A percentile compares a stretch with the other conserved stretches of the same genome.
These are phyloP conservation scores for Micromonas commoda DNA, from an alignment of 139 green algal genomes.

Conservation along the genomic window DNA sequence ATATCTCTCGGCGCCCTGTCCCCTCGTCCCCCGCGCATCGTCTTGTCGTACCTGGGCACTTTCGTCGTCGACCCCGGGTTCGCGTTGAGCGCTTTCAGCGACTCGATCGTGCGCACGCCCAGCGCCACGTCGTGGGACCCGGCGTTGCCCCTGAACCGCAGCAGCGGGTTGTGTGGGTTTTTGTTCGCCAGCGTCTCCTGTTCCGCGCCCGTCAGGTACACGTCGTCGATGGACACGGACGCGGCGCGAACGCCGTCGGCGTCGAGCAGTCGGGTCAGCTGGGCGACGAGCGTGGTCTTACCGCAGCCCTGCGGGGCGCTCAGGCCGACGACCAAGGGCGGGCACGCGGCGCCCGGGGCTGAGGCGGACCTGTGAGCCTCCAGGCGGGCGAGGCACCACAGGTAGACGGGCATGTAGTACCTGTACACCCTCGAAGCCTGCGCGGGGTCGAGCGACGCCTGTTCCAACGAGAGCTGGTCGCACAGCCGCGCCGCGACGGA, in stretches of 20 bases:
- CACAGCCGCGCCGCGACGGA: background rate
- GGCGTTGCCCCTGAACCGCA: slow-evolving; percentile 83
- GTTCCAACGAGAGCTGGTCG: background rate
- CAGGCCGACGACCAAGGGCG: slow-evolving; percentile 67
- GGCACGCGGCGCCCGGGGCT: background rate
- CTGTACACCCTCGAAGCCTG: background rate
- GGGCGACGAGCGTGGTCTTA: slow-evolving; percentile 90
- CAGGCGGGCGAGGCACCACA: background rate
- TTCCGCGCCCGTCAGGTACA: slow-evolving; percentile 75
- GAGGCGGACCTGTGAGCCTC: background rate
- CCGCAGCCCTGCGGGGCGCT: slow-evolving; percentile 81
- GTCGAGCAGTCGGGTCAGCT: slow-evolving; percentile 75
- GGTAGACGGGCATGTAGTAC: slow-evolving; percentile 22
- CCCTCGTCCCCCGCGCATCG: slow-evolving; percentile 61
- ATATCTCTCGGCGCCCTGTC: slow-evolving; percentile 56
- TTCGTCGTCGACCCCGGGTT: background rate
- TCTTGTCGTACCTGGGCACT: slow-evolving; percentile 87
- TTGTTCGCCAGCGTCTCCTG: slow-evolving; percentile 43
- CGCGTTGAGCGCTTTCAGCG: slow-evolving; percentile 6
- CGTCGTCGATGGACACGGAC: slow-evolving; percentile 93
- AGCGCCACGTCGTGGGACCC: slow-evolving; percentile 87
- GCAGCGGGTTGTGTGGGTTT: slow-evolving; percentile 66
- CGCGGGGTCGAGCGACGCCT: background rate
- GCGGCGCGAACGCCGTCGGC: slow-evolving; percentile 49
- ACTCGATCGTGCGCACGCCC: slow-evolving; percentile 51